Evolutionary conservation across 495 filamentous ascomycete genomes (phyloP), one percentile per base, ranked within the genome.

Genomic region (Tuber umbilicatum): DNA sequence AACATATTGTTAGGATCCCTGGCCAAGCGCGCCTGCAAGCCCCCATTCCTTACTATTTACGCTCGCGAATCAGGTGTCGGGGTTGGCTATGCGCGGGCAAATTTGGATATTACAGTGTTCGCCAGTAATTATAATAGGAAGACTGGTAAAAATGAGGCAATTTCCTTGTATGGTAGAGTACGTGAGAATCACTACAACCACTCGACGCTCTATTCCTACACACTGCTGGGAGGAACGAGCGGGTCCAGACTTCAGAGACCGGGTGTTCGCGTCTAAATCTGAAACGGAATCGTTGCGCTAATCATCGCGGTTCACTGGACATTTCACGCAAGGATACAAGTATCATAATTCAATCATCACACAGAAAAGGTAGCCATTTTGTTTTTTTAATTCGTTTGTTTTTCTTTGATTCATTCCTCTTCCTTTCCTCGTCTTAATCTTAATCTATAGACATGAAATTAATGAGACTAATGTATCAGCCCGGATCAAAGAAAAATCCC

Each of bases 371-470:
- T 17, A 31, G 47, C 16, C 4, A 12, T 31, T 50, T n/a, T 27
- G n/a, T 31, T 64, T 64, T 64, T 31, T 31, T n/a, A n/a, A n/a
- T n/a, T n/a, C n/a, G 27, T 64, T 64, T 16, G 16, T 31, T 14
- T 31, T 64, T 12, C 16, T 27, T n/a, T 55, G n/a, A 31, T 64
- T 64, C 50, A 60, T 60, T 64, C 27, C 4, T 64, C 55, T 64
- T 64, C 55, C 14, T 64, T 10, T 64, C 55, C 12, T 64, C 55
- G 31, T 64, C 55, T 31, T 31, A n/a, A 12, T 27, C 47, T 27
- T 55, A 7, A 55, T n/a, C 55, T 64, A 31, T 64, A 31, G 55
- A 64, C 55, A 64, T 64, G 31, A 64, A 64, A 64, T 64, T 64
- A 64, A 64, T 64, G 10, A 16, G n/a, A 31, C 12, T 16, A 4